Conservation (phyloP, 1,284 basidiomycete genomes). For the Ustanciosporium gigantosporum region DNA sequence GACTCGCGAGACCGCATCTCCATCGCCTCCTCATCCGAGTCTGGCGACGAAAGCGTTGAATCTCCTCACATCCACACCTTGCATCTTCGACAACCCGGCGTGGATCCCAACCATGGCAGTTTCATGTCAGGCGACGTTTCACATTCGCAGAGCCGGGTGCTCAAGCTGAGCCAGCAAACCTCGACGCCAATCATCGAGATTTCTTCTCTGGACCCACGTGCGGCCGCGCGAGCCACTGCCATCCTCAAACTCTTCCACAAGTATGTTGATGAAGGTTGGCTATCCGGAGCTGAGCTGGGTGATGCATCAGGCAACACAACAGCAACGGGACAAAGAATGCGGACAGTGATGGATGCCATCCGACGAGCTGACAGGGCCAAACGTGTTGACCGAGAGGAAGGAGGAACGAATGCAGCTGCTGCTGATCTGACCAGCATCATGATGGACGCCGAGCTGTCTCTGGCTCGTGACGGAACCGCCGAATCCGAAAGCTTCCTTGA, state of each 20-base stretch:
- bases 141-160: constrained; percentile 33
- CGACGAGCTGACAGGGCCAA: constrained; percentile 4
- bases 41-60: constrained; percentile 1
- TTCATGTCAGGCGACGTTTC: constrained; percentile 13
- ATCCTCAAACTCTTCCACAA: constrained; percentile 54
- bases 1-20: not conserved
- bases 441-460: constrained; percentile 29
- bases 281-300: constrained; percentile 14
- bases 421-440: constrained; percentile 25
- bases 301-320: constrained; percentile 8
- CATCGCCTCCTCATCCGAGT: not conserved
- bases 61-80: constrained; percentile 29
- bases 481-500: constrained; percentile 16
- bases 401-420: not conserved
- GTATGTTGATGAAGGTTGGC: constrained; percentile 52
- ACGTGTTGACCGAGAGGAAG: not conserved
- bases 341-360: constrained; percentile 24
- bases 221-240: constrained; percentile 51
- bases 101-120: not conserved
- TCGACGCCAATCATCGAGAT: constrained; percentile 52
- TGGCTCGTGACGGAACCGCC: constrained; percentile 19
- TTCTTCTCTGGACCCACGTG: constrained; percentile 43
- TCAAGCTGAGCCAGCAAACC: constrained; percentile 40
- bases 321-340: constrained; percentile 5
- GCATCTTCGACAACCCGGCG: constrained; percentile 17